Base-by-base conservation (phyloP, 192 early-diverging fungal species). In the Glomus cerebriforme region DNA sequence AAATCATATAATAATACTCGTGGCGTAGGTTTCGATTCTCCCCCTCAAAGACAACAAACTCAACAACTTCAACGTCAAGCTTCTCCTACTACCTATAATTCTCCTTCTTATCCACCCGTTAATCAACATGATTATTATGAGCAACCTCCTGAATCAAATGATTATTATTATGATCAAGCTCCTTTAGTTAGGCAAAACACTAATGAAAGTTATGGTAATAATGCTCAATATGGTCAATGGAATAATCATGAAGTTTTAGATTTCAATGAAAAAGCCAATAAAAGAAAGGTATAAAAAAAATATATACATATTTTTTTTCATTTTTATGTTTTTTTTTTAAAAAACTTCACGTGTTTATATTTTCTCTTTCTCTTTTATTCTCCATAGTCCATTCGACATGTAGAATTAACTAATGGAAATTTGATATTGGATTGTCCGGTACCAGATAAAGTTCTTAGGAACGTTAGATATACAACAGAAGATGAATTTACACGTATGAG, bases 401-500 rank as follows among this genome's bases (percentile, higher is more conserved):
- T 93, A 24, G 84, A 86, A 78, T 82, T 93, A 59, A 91, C 90
- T 2, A 83, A 89, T 1, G 92, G 92, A 29, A 91, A 93, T 78
- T 81, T 93, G 59, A 88, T 93, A 2, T 70, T 93, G 5, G 92
- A 93, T 80, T 85, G 86, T 63, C 88, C 88, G 1, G 88, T 92
- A 15, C 90, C 92, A 1, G 77, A 68, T 7, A 84, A 87, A 24
- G 79, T 92, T 39, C 68, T 93, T 71, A 80, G 84, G 17, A 80
- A 84, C 12, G 81, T 88, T 32, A 89, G 84, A 49, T 80, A 79
- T 27, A 87, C 81, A 73, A 54, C 75, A 10, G 88, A 80, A 5
- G 86, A 91, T 24, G 93, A 94, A 74, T 92, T 92, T 81, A 90
- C 87, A 1, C 75, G 90, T 54, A 86, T 92, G 87, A 86, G 92